Conservation (phyloP, 192 early-diverging fungal genomes). For the Rhizoclosmatium globosum region DNA sequence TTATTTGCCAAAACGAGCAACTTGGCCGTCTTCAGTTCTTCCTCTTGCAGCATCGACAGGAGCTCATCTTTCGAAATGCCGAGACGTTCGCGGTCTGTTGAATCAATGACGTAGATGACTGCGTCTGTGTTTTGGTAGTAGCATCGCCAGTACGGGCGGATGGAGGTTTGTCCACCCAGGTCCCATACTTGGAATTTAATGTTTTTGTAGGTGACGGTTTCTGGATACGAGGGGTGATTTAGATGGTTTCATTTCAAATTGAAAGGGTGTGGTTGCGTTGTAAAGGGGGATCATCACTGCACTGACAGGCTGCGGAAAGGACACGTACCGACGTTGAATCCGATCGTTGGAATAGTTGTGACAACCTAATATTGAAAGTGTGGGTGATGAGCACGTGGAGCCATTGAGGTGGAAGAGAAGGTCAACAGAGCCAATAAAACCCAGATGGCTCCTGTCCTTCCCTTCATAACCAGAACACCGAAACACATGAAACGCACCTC, state of each 20-base stretch:
- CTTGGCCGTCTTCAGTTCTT: conserved; percentile 88
- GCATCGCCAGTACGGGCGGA: conserved; percentile 97
- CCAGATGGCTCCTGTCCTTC: too few species aligned
- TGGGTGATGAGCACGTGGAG: too few species aligned
- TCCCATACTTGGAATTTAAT: conserved; percentile 99
- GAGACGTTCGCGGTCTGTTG: conserved; percentile 89
- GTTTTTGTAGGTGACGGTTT: conserved; percentile 96
- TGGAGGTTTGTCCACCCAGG: conserved; percentile 88
- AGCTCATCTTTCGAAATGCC: conserved; percentile 89
- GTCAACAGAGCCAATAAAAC: too few species aligned
- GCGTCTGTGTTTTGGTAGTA: conserved; percentile 99
- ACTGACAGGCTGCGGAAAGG: too few species aligned
- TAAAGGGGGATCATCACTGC: too few species aligned
- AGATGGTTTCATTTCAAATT: not conserved
- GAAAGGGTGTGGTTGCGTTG: too few species aligned
- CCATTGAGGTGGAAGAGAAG: too few species aligned
- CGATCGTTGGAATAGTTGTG: conserved; percentile 94
- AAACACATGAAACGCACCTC: conserved; percentile 65
- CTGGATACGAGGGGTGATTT: conserved; percentile 39
- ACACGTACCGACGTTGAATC: conserved; percentile 66
- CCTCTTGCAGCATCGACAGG: conserved; percentile 92
- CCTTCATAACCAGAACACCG: too few species aligned
- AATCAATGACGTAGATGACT: conserved; percentile 97
- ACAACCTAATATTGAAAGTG: conserved; percentile 51
- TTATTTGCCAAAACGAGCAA: conserved; percentile 98